These are phyloP conservation scores for Lignosus rhinocerotis DNA, from an alignment of 1,284 basidiomycete species.

Conservation along the genomic window DNA sequence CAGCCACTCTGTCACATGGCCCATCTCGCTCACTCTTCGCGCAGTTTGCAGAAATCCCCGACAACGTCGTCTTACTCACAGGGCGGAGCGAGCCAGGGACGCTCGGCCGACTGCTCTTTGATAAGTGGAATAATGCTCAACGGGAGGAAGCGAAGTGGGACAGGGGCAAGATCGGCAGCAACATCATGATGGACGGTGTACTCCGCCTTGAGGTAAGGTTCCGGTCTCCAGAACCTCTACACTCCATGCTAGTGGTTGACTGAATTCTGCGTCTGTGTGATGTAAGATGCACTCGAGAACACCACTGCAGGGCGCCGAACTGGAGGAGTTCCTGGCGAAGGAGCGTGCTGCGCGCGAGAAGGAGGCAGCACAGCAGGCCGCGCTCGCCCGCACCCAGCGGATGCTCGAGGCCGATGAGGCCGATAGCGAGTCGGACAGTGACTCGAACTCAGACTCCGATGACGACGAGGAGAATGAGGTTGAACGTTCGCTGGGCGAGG, in stretches of 20 bases:
- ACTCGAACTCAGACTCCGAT: slow-evolving; percentile 57
- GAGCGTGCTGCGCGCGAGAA: slow-evolving; percentile 84
- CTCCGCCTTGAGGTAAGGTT: slow-evolving; percentile 64
- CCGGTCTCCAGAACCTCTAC: neutral
- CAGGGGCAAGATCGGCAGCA: slow-evolving; percentile 83
- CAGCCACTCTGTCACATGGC: slow-evolving; percentile 90
- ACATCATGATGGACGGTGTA: slow-evolving; percentile 74
- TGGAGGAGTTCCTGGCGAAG: slow-evolving; percentile 79
- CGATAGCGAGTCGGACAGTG: slow-evolving; percentile 59
- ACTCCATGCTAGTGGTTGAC: neutral
- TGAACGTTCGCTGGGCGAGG: slow-evolving; percentile 56
- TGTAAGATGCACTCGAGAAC: slow-evolving; percentile 87
- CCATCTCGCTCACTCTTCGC: slow-evolving; percentile 86
- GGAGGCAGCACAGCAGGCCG: slow-evolving; percentile 85
- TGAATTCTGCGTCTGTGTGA: neutral
- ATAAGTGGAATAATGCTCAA: slow-evolving; percentile 85
- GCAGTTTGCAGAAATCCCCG: slow-evolving; percentile 78
- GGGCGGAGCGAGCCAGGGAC: slow-evolving; percentile 78
- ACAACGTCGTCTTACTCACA: slow-evolving; percentile 87
- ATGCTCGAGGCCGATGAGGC: slow-evolving; percentile 90
- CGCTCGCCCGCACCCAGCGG: slow-evolving; percentile 79
- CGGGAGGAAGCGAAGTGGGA: slow-evolving; percentile 81
- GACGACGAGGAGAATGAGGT: slow-evolving; percentile 71
- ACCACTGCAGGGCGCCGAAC: slow-evolving; percentile 81
- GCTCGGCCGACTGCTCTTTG: slow-evolving; percentile 78